These are phyloP conservation scores for Coemansia sp. DNA, from an alignment of 192 early-diverging fungal genomes.

Conservation along the genomic window DNA sequence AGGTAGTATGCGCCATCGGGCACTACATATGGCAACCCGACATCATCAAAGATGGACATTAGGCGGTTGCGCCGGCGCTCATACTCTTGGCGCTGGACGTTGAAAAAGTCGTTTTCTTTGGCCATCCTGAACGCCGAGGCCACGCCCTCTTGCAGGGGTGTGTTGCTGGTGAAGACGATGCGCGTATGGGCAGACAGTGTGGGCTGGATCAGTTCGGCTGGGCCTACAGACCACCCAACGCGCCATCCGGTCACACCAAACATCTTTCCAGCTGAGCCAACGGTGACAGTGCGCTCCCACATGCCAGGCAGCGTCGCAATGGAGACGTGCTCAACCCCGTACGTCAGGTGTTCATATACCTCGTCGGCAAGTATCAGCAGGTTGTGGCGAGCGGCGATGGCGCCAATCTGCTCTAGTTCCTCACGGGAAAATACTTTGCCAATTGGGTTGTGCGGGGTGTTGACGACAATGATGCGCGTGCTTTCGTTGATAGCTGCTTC, in stretches of 20 bases:
- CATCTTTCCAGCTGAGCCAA: conserved; percentile 90
- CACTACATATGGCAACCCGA: conserved; percentile 73
- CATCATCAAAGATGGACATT: conserved; percentile 60
- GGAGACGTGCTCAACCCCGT: conserved; percentile 62
- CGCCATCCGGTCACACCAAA: conserved; percentile 98
- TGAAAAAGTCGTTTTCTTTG: conserved; percentile 60
- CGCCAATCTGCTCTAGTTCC: conserved; percentile 73
- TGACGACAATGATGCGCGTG: conserved; percentile 87
- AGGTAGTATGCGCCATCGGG: conserved; percentile 95
- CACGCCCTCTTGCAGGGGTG: conserved; percentile 84
- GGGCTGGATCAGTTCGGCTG: conserved; percentile 65
- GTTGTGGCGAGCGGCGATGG: conserved; percentile 74
- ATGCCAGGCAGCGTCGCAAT: conserved; percentile 83
- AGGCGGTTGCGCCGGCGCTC: conserved; percentile 69
- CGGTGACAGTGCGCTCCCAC: conserved; percentile 92
- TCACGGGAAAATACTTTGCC: conserved; percentile 78
- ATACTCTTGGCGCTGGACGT: conserved; percentile 66
- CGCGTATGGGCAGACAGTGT: conserved; percentile 85
- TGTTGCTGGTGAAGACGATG: conserved; percentile 84
- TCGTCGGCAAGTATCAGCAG: conserved; percentile 89
- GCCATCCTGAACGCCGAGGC: conserved; percentile 72
- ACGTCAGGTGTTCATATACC: conserved; percentile 95
- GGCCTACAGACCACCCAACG: conserved; percentile 88
- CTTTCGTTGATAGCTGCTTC: conserved; percentile 66
- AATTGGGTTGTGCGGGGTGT: conserved; percentile 95